Evolutionary conservation across 371 early-diverging fungal species (phyloP), one percentile per base, ranked within the genome.

Genomic region (Mortierella sp.): DNA sequence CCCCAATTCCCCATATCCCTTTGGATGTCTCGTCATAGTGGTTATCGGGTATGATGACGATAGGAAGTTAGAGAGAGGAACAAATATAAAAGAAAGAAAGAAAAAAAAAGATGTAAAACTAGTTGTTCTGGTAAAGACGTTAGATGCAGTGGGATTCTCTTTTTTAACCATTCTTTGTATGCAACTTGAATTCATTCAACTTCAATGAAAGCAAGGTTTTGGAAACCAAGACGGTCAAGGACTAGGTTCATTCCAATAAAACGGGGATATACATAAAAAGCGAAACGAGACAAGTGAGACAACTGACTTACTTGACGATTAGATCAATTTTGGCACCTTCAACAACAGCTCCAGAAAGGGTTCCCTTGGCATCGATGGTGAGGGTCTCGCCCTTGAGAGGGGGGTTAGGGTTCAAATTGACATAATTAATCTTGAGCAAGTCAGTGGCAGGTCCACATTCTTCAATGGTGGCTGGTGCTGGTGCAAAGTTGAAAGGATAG

Each of bases 391-490:
- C 93, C 73, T 78, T 86, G 0, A 75, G 68, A 3, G 91, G 91
- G 3, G 91, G 90, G 68, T 92, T 90, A 43, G 93, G 93, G 18
- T 35, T 70, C 45, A 91, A 60, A 18, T 73, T 54, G 65, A 89
- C 77, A 72, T 87, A 76, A 1, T 87, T 71, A 37, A 86, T 75
- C 26, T 73, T 62, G 40, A 86, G 81, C 18, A 85, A 62, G 40
- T 85, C 70, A 3, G 55, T 39, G 0, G 18, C 37, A 11, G 32
- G 35, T 12, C 77, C 75, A 62, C 87, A 86, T 28, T 71, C 62
- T 16, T 49, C 59, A 51, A 87, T 66, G 0, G 66, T 55, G 18
- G 62, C 64, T 43, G 68, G 51, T 22, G 28, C 9, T 39, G 62
- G 52, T 12, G 5, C 57, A 67, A 63, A 64, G 55, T 54, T 11